phyloP scores from a whole-genome alignment of 495 filamentous ascomycete species.

The Neurospora sp. region DNA sequence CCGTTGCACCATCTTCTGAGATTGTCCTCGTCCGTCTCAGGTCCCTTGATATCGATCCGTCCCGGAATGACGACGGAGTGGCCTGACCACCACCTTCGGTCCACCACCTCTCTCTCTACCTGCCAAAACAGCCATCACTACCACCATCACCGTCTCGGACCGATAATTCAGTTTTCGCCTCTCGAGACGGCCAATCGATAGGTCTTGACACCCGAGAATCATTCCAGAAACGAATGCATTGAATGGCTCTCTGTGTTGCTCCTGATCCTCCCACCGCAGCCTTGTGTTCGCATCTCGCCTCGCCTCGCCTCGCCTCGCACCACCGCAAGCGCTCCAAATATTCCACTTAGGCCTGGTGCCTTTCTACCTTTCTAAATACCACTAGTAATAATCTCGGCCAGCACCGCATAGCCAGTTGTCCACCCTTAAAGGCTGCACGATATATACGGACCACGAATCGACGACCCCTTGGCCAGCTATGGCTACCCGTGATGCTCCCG shows the following conservation, averaged over 20 bases:
- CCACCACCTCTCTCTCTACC: not conserved
- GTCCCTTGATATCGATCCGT: not conserved
- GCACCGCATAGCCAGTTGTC: not conserved
- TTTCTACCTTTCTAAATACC: not conserved
- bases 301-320: not conserved
- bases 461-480: conserved; percentile 7
- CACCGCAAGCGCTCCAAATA: not conserved
- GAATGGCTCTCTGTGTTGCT: not conserved
- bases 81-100: not conserved
- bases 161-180: not conserved
- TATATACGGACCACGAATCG: not conserved
- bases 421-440: not conserved
- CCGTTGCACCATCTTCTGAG: not conserved
- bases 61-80: not conserved
- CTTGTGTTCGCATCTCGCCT: not conserved
- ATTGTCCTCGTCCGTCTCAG: not conserved
- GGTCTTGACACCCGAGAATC: not conserved
- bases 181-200: not conserved
- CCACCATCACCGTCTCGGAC: not conserved
- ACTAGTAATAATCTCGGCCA: not conserved
- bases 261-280: not conserved
- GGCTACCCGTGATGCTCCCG: conserved; percentile 12
- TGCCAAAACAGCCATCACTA: not conserved
- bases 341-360: not conserved
- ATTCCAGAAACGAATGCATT: not conserved